phyloP scores from a whole-genome alignment of 1,284 basidiomycete genomes.

The Thecaphora thlaspeos region DNA sequence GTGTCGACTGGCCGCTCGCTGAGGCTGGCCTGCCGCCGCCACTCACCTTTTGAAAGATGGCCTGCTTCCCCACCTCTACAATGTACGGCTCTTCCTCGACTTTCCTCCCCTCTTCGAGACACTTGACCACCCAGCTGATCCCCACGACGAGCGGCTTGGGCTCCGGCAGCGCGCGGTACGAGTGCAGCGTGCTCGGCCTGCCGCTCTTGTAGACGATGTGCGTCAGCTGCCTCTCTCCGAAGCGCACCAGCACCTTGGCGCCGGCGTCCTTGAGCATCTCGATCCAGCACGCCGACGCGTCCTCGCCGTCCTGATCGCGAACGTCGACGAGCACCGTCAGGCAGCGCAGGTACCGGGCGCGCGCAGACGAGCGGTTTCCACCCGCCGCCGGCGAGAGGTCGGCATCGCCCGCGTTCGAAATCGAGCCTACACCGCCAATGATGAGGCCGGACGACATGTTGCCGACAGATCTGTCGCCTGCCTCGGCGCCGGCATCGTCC shows the following conservation, averaged over 20 bases:
- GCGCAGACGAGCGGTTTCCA: background rate
- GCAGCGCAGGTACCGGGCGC: constrained; percentile 29
- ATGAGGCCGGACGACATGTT: constrained; percentile 20
- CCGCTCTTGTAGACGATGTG: constrained; percentile 53
- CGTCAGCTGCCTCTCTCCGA: constrained; percentile 31
- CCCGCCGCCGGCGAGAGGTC: constrained; percentile 2
- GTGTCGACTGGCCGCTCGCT: background rate
- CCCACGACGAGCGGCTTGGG: constrained; percentile 45
- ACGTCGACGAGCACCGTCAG: constrained; percentile 48
- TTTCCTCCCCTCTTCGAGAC: constrained; percentile 30
- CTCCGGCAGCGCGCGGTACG: constrained; percentile 31
- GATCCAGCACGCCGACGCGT: constrained; percentile 40
- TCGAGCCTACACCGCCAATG: constrained; percentile 2
- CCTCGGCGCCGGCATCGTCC: constrained; percentile 14
- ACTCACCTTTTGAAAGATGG: constrained; percentile 45
- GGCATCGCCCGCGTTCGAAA: background rate
- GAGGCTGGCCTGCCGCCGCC: background rate
- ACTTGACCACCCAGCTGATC: constrained; percentile 43
- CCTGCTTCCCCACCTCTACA: constrained; percentile 50
- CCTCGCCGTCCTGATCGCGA: constrained; percentile 45
- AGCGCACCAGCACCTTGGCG: constrained; percentile 41
- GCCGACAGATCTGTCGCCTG: constrained; percentile 19
- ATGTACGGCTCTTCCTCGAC: constrained; percentile 44
- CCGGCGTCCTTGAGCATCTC: constrained; percentile 42
- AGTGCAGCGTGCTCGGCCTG: constrained; percentile 39